Base-by-base conservation (phyloP, 177 flowering plant genomes). In the Viscum album region DNA sequence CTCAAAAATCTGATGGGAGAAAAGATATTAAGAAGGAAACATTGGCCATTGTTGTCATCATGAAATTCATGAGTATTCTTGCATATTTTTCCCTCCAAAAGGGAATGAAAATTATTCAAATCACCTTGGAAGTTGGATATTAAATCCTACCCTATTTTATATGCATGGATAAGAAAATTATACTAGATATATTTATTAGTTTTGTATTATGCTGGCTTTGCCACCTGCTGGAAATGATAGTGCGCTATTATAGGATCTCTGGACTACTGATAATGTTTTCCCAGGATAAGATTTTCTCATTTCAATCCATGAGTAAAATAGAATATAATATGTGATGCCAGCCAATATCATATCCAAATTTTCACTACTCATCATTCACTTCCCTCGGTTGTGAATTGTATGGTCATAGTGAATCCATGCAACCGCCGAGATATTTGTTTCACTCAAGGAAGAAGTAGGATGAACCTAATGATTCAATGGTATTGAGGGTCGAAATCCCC, bases 61-160 rank as follows among this genome's bases (percentile, higher is more conserved):
- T 98, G 76, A 98, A 95, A 80, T 95, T 95, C 78, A 89, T 89
- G 97, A 95, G 99, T 82, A 95, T 92, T 80, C 91, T 95, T 68
- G 98, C 98, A 15, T 92, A 95, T 85, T 97, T 95, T 77, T 91
- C 92, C 65, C 99, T 92, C 79, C 93, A 86, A 81, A 92, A 85
- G 77, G 97, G 97, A 67, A 88, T 95, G 88, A 88, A 84, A 59
- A 88, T 95, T 64, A 84, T 95, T 70, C 99, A 97, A 0, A 90
- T 95, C 66, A 84, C 86, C 35, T 78, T 95, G 75, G 99, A 95
- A 81, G 98, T 95, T 72, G 99, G 99, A 66, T 98, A 95, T 72
- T 95, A 95, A 79, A 81, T 95, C 43, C 90, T 95, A 39, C 92
- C 99, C 60, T 98, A 98, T 33, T 71, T 81, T 65, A 90, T 95